Percentiles rank a stretch among this genome's conserved stretches.
Conservation (phyloP, 257 asterid genomes). For the Penstemon newberryi region DNA sequence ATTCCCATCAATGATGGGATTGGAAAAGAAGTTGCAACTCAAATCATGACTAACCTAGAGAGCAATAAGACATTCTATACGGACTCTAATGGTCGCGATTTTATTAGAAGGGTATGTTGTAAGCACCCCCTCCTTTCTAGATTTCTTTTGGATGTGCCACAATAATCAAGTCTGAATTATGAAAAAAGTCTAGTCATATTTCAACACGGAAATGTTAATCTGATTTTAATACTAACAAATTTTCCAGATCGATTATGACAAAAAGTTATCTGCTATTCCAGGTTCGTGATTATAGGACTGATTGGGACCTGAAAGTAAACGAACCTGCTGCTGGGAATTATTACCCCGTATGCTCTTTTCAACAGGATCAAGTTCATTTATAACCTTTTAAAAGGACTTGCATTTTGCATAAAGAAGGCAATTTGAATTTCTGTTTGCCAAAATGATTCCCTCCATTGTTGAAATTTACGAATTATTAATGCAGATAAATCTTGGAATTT, state of each 20-base stretch:
- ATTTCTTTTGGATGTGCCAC: conserved; percentile 4
- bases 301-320: conserved; percentile 75
- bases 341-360: conserved; percentile 59
- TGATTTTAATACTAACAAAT: background rate
- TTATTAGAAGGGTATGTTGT: conserved; percentile 59
- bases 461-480: conserved; percentile 13
- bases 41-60: conserved; percentile 49
- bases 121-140: conserved; percentile 6
- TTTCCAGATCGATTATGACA: conserved; percentile 7
- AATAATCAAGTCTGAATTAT: conserved; percentile 8
- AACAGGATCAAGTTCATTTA: background rate
- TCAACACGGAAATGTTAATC: background rate
- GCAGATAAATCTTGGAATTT: conserved; percentile 75
- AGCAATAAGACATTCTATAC: conserved; percentile 64
- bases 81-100: conserved; percentile 83
- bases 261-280: conserved; percentile 32
- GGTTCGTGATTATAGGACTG: conserved; percentile 73
- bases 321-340: conserved; percentile 85
- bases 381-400: background rate
- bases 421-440: conserved; percentile 11
- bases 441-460: conserved; percentile 11
- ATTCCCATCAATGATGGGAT: conserved; percentile 66
- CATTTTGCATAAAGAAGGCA: background rate
- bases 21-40: conserved; percentile 69
- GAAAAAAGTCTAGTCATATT: conserved; percentile 10